Evolutionary conservation across 768 basidiomycete species (phyloP).

Genomic region (Nevesoporus exiguus): DNA sequence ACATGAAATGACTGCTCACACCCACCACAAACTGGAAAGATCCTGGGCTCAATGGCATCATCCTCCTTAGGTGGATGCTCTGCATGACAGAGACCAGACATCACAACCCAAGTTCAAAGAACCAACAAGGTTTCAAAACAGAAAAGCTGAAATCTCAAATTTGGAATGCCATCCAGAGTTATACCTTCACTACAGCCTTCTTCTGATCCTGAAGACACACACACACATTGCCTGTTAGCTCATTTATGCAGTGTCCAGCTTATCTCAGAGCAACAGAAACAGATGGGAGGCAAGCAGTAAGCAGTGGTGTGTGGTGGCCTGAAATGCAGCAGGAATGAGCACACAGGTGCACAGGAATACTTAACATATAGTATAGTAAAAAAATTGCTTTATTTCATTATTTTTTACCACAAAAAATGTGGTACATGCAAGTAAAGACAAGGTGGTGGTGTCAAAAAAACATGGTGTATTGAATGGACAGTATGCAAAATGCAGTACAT

Average conservation of each 20-base stretch:
- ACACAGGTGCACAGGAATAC: too few species aligned
- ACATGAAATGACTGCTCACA: slow-evolving; percentile 58
- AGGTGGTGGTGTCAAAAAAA: too few species aligned
- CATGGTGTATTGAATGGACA: too few species aligned
- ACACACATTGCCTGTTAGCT: slow-evolving; percentile 31
- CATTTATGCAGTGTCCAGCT: slow-evolving; percentile 39
- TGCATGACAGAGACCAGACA: slow-evolving; percentile 77
- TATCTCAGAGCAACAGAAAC: slow-evolving; percentile 32
- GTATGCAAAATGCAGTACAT: too few species aligned
- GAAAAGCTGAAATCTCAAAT: slow-evolving; percentile 80
- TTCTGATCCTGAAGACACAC: slow-evolving; percentile 48
- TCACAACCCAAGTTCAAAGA: slow-evolving; percentile 62
- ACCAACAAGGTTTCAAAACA: slow-evolving; percentile 62
- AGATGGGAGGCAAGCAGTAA: too few species aligned
- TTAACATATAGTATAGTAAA: too few species aligned
- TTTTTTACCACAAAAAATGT: too few species aligned
- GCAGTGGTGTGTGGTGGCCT: too few species aligned
- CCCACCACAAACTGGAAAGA: slow-evolving; percentile 62
- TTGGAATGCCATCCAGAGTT: slow-evolving; percentile 79
- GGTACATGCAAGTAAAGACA: too few species aligned
- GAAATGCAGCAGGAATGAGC: too few species aligned
- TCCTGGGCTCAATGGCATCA: too few species aligned
- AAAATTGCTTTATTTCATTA: too few species aligned
- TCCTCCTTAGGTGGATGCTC: slow-evolving; percentile 87
- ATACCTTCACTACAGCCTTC: slow-evolving; percentile 62